phyloP scores from a whole-genome alignment of 164 flowering plant genomes.

The Aristolochia fimbriata region DNA sequence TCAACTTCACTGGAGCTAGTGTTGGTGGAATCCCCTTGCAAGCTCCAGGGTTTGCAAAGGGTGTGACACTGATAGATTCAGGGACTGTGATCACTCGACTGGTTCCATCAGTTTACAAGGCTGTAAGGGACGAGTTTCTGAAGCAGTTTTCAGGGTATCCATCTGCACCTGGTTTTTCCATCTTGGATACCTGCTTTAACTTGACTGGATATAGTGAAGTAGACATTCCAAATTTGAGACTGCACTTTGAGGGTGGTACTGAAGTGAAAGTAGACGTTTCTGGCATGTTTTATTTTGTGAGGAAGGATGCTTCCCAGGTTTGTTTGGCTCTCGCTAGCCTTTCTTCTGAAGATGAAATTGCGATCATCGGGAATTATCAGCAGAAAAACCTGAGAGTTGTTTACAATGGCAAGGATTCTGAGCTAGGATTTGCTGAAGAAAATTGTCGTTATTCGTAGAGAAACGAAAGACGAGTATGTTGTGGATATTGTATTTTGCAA shows the following conservation, averaged over 20 bases:
- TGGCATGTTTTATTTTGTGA: conserved; percentile 64
- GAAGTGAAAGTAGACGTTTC: conserved; percentile 47
- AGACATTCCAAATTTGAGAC: conserved; percentile 42
- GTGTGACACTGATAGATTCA: conserved; percentile 50
- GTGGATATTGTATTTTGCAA: no score
- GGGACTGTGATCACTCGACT: conserved; percentile 80
- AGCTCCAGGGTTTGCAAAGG: conserved; percentile 25
- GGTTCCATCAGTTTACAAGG: conserved; percentile 50
- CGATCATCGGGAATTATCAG: conserved; percentile 76
- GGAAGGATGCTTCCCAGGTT: conserved; percentile 67
- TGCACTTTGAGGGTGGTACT: conserved; percentile 51
- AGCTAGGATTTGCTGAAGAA: conserved; percentile 70
- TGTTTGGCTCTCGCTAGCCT: conserved; percentile 85
- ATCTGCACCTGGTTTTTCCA: conserved; percentile 52
- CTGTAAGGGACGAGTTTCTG: conserved; percentile 49
- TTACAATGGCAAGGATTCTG: conserved; percentile 49
- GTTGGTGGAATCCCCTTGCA: conserved; percentile 56
- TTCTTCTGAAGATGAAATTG: conserved; percentile 47
- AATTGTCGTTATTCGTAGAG: conserved; percentile 34
- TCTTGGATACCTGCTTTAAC: conserved; percentile 74
- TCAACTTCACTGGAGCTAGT: conserved; percentile 59
- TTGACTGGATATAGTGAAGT: conserved; percentile 52
- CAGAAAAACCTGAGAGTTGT: conserved; percentile 73
- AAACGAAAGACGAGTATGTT: neutral
- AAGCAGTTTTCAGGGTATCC: conserved; percentile 65